phyloP scores from a whole-genome alignment of 2,329 filamentous ascomycete genomes.

The Talaromyces pinophilus region DNA sequence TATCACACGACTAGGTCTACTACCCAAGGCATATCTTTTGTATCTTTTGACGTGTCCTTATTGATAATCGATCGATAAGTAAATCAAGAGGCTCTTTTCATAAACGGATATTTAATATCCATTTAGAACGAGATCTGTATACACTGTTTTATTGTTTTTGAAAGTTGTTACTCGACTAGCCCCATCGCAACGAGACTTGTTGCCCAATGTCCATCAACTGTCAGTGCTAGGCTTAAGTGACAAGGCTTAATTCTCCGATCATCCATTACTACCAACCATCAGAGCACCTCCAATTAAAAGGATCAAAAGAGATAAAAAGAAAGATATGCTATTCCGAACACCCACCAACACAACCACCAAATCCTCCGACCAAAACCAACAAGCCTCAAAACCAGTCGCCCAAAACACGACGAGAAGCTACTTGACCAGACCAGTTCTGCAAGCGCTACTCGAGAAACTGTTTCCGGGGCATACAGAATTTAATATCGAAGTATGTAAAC shows the following conservation, averaged over 20 bases:
- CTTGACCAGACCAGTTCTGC: conserved; percentile 25
- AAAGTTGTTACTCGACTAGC: background rate
- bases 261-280: background rate
- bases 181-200: background rate
- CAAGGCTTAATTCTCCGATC: background rate
- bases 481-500: conserved; percentile 27
- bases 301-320: background rate
- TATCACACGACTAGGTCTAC: conserved; percentile 5
- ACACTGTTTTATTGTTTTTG: background rate
- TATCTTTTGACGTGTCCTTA: conserved; percentile 11
- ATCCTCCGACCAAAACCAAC: background rate
- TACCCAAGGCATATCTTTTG: conserved; percentile 7
- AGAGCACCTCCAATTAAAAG: background rate
- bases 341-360: background rate
- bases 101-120: background rate
- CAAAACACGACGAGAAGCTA: conserved; percentile 26
- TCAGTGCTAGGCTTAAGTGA: background rate
- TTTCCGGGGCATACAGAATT: conserved; percentile 28
- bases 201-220: background rate
- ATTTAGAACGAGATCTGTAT: background rate
- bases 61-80: conserved; percentile 1
- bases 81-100: background rate
- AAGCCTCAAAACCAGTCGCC: conserved; percentile 8
- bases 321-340: background rate
- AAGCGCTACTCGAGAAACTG: conserved; percentile 26